Evolutionary conservation across 768 basidiomycete genomes (phyloP), one percentile per base, ranked within the genome.

Genomic region (Roridomyces roridus): DNA sequence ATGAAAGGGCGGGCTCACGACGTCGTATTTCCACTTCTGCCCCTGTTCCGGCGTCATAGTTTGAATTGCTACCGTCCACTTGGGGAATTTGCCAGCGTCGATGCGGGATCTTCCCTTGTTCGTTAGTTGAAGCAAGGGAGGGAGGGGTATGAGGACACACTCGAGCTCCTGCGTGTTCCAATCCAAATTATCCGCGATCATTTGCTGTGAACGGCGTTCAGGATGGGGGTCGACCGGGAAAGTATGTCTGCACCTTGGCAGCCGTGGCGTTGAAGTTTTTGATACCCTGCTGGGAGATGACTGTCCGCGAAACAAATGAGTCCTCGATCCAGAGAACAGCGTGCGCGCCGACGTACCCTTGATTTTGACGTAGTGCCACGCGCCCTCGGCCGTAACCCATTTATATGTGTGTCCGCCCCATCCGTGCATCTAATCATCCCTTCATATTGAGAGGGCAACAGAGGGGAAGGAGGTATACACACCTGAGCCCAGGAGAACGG

Each of bases 361-460:
- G 26, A 62, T 42, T 31, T 62, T 49, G 26, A 62, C 56, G 24
- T 62, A 62, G 40, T 55, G 52, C 61, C 61, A 62, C 4, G 37
- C 14, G 15, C 61, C 56, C 5, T 48, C 35, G 9, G 56, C 56
- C 17, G 26, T 36, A 20, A 62, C 61, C 41, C 43, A 58, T 45
- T 62, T 62, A 39, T 58, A 62, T 3, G 61, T 62, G 43, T 58
- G 61, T 6, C 61, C 61, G 18, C 61, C 55, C 51, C 46, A 62
- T 12, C 61, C 61, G 29, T 62, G 47, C 61, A 62, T 62, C 61
- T n/a, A n/a, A n/a, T n/a, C n/a, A n/a, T n/a, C n/a, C n/a, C n/a
- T n/a, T n/a, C n/a, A n/a, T n/a, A n/a, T n/a, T n/a, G n/a, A n/a
- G n/a, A n/a, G n/a, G n/a, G n/a, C n/a, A n/a, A n/a, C n/a, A n/a